These are phyloP conservation scores for Hyaloscypha variabilis DNA, from an alignment of 495 filamentous ascomycete genomes.

Conservation along the genomic window DNA sequence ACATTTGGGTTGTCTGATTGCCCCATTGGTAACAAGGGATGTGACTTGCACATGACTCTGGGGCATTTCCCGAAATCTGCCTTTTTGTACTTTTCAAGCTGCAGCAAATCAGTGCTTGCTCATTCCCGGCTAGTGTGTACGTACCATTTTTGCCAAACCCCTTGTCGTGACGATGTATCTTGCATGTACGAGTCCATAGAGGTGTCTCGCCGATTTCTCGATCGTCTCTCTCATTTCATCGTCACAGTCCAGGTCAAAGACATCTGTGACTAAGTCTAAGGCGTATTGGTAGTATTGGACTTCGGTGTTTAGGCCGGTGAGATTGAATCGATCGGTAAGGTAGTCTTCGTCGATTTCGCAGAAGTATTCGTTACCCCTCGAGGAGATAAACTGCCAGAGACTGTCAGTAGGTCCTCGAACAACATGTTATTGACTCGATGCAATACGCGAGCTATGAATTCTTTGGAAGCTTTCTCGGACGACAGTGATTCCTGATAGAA, in stretches of 20 bases:
- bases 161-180: constrained; percentile 96
- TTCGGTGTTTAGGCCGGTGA: constrained; percentile 95
- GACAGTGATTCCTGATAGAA: not conserved
- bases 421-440: not conserved
- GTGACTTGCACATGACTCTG: constrained; percentile 87
- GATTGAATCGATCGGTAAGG: constrained; percentile 96
- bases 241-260: constrained; percentile 98
- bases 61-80: constrained; percentile 98
- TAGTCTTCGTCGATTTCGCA: constrained; percentile 99
- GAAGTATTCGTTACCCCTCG: constrained; percentile 97
- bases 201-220: constrained; percentile 93
- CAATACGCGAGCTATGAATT: not conserved
- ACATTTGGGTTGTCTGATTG: constrained; percentile 82
- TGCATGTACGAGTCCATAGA: constrained; percentile 96
- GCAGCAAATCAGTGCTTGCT: not conserved
- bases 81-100: constrained; percentile 99
- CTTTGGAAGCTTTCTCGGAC: not conserved
- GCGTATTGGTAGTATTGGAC: constrained; percentile 99
- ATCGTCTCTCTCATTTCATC: constrained; percentile 98
- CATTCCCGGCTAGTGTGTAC: constrained; percentile 19
- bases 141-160: constrained; percentile 94
- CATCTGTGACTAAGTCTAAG: constrained; percentile 98
- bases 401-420: constrained; percentile 12
- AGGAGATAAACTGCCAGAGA: constrained; percentile 83
- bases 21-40: constrained; percentile 91